Conservation (phyloP, 257 asterid species). For the Fraxinus anomala region DNA sequence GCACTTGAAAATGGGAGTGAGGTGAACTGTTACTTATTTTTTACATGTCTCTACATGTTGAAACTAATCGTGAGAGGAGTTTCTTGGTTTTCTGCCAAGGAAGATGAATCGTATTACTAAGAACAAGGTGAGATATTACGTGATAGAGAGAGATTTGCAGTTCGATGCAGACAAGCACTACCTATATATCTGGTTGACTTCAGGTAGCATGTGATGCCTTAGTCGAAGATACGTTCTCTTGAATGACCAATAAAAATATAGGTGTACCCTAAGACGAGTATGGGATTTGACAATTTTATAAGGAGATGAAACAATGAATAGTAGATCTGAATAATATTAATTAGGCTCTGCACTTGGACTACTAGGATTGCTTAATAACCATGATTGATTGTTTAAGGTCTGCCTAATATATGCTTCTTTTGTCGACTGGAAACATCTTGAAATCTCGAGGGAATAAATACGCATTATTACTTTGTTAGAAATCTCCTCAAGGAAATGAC, state of each 20-base stretch:
- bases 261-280: not conserved
- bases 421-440: no score
- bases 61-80: not conserved
- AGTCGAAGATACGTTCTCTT: not conserved
- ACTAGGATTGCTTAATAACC: not conserved
- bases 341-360: not conserved
- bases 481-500: no score
- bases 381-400: no score
- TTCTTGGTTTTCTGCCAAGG: not conserved
- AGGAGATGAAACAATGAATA: not conserved
- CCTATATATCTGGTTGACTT: no score
- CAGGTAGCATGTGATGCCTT: not conserved
- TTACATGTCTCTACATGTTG: conserved; percentile 9
- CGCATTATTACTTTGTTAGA: no score
- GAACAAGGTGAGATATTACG: not conserved
- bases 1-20: not conserved
- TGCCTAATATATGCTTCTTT: no score
- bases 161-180: no score
- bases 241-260: not conserved
- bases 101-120: not conserved
- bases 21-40: conserved; percentile 23
- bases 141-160: not conserved
- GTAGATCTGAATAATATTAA: not conserved
- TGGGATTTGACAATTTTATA: not conserved
- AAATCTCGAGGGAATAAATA: no score